Evolutionary conservation across 1,139 yeast species (phyloP).

Genomic region (Candida sp.): DNA sequence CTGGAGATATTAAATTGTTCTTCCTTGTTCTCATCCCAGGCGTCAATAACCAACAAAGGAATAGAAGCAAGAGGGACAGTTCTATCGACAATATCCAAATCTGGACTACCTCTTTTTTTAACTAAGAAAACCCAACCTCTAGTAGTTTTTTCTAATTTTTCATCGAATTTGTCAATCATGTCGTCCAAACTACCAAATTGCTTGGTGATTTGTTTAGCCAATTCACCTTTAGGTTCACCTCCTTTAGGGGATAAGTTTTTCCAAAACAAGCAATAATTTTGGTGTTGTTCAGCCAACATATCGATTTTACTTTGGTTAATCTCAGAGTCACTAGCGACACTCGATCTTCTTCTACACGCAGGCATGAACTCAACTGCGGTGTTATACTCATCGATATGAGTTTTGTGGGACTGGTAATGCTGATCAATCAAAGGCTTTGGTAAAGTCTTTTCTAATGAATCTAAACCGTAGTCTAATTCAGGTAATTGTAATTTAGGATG

Average conservation of each 20-base stretch:
- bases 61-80: constrained; percentile 39
- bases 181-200: constrained; percentile 42
- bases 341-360: constrained; percentile 33
- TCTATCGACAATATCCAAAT: constrained; percentile 42
- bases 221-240: constrained; percentile 27
- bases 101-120: constrained; percentile 32
- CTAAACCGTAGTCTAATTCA: constrained; percentile 39
- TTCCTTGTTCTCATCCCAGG: constrained; percentile 52
- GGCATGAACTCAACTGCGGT: constrained; percentile 35
- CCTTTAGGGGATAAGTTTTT: constrained; percentile 44
- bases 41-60: constrained; percentile 46
- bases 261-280: constrained; percentile 44
- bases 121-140: constrained; percentile 51
- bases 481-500: constrained; percentile 17
- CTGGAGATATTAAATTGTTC: constrained; percentile 47
- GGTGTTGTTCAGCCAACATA: constrained; percentile 45
- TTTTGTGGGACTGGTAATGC: constrained; percentile 41
- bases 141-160: constrained; percentile 42
- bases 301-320: constrained; percentile 34
- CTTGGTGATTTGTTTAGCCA: constrained; percentile 29
- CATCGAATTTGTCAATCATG: constrained; percentile 35
- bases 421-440: constrained; percentile 40
- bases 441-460: constrained; percentile 41
- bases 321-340: constrained; percentile 34
- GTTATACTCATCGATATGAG: constrained; percentile 41